These are phyloP conservation scores for Entophlyctis helioformis DNA, from an alignment of 192 early-diverging fungal species.

Conservation along the genomic window DNA sequence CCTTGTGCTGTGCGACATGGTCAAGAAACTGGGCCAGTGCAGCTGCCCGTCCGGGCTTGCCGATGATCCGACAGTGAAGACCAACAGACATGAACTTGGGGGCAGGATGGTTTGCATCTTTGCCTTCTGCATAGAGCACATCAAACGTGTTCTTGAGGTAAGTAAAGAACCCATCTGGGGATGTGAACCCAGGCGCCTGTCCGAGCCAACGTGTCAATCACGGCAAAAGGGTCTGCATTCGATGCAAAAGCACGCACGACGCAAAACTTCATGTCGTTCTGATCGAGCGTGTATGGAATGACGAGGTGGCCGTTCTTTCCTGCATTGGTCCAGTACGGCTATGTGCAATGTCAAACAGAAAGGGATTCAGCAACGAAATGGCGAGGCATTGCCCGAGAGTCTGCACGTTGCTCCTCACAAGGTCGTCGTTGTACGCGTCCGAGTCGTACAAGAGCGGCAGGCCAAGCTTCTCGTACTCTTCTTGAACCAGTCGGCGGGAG, in stretches of 20 bases:
- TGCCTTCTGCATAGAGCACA: conserved; percentile 30
- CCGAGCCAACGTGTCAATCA: not conserved
- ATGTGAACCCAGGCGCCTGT: conserved; percentile 39
- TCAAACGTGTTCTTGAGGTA: conserved; percentile 44
- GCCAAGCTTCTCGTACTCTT: conserved; percentile 25
- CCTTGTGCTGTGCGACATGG: conserved; percentile 21
- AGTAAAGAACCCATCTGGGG: conserved; percentile 24
- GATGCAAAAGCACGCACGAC: conserved; percentile 4
- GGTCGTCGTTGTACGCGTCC: conserved; percentile 44
- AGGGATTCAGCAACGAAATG: no score
- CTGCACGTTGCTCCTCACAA: no score
- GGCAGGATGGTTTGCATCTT: conserved; percentile 4
- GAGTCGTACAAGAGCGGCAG: conserved; percentile 36
- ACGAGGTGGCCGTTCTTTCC: no score
- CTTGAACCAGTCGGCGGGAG: conserved; percentile 14
- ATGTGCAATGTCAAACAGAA: no score
- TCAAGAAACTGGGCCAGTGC: conserved; percentile 31
- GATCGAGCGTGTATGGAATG: conserved; percentile 19
- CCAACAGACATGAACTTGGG: conserved; percentile 40
- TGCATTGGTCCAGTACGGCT: no score
- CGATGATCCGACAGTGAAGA: conserved; percentile 34
- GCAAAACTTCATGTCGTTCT: conserved; percentile 43
- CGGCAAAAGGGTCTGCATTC: not conserved
- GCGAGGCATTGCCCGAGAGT: no score
- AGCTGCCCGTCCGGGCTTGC: conserved; percentile 30